Conservation (phyloP, 1,284 basidiomycete species). For the Moniliophthora roreri region DNA sequence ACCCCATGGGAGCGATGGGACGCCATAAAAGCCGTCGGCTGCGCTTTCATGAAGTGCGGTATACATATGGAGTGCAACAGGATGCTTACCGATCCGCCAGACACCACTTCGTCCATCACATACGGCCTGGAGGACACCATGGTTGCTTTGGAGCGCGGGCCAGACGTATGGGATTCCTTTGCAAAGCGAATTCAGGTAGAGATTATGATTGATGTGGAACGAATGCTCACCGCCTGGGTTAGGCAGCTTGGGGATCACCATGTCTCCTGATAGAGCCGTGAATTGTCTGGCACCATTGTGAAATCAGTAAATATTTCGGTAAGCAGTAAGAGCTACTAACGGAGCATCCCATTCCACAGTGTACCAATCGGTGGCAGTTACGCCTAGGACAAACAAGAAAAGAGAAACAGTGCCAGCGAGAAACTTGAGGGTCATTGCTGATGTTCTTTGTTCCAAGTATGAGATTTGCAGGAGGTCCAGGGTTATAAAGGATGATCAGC, state of each 20-base stretch:
- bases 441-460: too few relatives aligned
- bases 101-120: constrained; percentile 28
- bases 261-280: constrained; percentile 29
- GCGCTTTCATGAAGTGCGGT: neutral
- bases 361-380: constrained; percentile 25
- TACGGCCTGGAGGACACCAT: constrained; percentile 31
- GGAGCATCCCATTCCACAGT: constrained; percentile 32
- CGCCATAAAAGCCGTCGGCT: constrained; percentile 27
- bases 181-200: neutral
- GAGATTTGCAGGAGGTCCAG: too few relatives aligned
- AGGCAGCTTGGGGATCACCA: constrained; percentile 26
- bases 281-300: constrained; percentile 18
- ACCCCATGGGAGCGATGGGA: constrained; percentile 28
- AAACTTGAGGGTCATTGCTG: too few relatives aligned
- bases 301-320: neutral
- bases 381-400: neutral
- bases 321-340: constrained; percentile 8
- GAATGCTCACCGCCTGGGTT: constrained; percentile 17
- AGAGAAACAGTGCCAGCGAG: neutral
- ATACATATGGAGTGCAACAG: neutral
- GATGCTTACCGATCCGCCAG: constrained; percentile 28
- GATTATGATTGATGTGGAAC: neutral
- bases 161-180: constrained; percentile 30
- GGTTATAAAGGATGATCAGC: too few relatives aligned
- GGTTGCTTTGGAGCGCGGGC: constrained; percentile 29